Evolutionary conservation across 371 early-diverging fungal species (phyloP).

Genomic region (Cokeromyces recurvatus): DNA sequence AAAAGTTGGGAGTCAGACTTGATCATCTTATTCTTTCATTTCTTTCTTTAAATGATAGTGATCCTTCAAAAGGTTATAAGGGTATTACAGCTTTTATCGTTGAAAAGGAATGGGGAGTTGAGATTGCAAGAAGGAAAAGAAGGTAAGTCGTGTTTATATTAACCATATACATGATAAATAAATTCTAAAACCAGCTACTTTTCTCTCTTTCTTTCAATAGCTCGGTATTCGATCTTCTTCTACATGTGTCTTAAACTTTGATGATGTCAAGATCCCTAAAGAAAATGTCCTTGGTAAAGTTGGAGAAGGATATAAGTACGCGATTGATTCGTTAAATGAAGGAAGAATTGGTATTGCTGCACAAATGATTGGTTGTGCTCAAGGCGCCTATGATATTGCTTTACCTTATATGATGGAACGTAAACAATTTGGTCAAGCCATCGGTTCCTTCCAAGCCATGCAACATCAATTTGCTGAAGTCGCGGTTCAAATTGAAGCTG

Average conservation of each 20-base stretch:
- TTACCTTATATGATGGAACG: slow-evolving; percentile 92
- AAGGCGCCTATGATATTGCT: slow-evolving; percentile 90
- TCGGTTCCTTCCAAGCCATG: slow-evolving; percentile 96
- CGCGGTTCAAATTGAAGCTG: slow-evolving; percentile 94
- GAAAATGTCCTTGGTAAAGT: slow-evolving; percentile 88
- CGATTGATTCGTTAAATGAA: slow-evolving; percentile 97
- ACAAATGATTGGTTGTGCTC: slow-evolving; percentile 96
- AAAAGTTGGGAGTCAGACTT: too few relatives aligned
- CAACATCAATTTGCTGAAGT: slow-evolving; percentile 96
- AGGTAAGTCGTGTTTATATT: too few relatives aligned
- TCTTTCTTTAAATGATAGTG: slow-evolving; percentile 25
- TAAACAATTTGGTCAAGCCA: slow-evolving; percentile 87
- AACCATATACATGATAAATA: too few relatives aligned
- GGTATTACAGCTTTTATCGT: slow-evolving; percentile 98
- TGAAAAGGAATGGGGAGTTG: slow-evolving; percentile 91
- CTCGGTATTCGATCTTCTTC: slow-evolving; percentile 95
- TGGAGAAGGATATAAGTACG: slow-evolving; percentile 97
- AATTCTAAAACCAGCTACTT: too few relatives aligned
- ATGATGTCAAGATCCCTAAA: slow-evolving; percentile 86
- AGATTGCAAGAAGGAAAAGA: slow-evolving; percentile 94
- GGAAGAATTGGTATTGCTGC: slow-evolving; percentile 98
- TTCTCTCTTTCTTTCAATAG: too few relatives aligned
- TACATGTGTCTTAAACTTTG: slow-evolving; percentile 92
- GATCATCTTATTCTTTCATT: background rate
- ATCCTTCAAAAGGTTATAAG: slow-evolving; percentile 92